A percentile compares a stretch with the other conserved stretches of the same genome.
Evolutionary conservation across 148 eudicot genomes (phyloP).

Genomic region (Nepenthes mirabilis): DNA sequence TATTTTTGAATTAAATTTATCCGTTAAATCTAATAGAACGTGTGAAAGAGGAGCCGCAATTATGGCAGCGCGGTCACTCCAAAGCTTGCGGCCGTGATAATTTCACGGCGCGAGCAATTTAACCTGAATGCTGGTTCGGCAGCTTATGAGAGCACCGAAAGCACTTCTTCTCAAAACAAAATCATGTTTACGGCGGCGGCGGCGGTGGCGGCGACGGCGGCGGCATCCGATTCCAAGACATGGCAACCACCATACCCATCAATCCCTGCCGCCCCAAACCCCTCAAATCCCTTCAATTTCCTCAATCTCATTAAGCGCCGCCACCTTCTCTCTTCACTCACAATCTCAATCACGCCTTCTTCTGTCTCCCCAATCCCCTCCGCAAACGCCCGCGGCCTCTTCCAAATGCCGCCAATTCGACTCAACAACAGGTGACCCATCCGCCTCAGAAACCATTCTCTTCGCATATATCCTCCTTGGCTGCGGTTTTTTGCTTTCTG

Average conservation of each 20-base stretch:
- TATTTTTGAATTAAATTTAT: no score
- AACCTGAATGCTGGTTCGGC: no score
- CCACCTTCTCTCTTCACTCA: conserved; percentile 39
- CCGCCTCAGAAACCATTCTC: not conserved
- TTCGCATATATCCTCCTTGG: not conserved
- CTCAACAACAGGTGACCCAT: conserved; percentile 59
- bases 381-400: conserved; percentile 74
- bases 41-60: no score
- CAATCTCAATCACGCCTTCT: conserved; percentile 39
- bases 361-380: conserved; percentile 19
- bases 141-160: conserved; percentile 9
- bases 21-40: no score
- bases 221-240: conserved; percentile 11
- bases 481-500: not conserved
- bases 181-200: conserved; percentile 4
- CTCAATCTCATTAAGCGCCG: conserved; percentile 37
- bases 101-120: no score
- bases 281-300: conserved; percentile 4
- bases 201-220: conserved; percentile 3
- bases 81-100: no score
- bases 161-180: conserved; percentile 9
- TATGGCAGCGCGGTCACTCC: no score
- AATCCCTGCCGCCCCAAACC: conserved; percentile 5
- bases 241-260: conserved; percentile 11
- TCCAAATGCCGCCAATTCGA: conserved; percentile 92